Percentiles rank a stretch among this genome's conserved stretches.
phyloP scores from a whole-genome alignment of 306 rosid genomes.

The Psophocarpus tetragonolobus region DNA sequence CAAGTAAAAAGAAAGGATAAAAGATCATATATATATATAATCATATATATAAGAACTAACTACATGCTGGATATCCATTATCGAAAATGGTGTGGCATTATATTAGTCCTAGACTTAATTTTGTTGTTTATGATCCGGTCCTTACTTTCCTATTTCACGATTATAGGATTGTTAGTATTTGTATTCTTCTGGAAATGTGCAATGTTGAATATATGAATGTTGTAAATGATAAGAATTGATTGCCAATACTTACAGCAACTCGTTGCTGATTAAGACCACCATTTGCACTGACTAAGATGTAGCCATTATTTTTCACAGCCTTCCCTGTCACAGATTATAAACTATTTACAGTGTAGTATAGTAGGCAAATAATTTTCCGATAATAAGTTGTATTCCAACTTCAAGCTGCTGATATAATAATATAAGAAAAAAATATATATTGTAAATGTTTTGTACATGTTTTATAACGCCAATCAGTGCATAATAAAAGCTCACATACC shows the following conservation, averaged over 20 bases:
- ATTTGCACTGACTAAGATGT: constrained; percentile 85
- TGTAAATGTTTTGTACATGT: not conserved
- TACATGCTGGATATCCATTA: not conserved
- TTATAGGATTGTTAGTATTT: not conserved
- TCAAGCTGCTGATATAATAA: not conserved
- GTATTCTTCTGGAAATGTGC: not conserved
- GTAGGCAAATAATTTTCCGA: not conserved
- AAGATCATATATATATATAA: not conserved
- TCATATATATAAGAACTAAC: not conserved
- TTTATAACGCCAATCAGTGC: not conserved
- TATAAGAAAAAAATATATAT: not conserved
- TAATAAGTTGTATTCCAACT: not conserved
- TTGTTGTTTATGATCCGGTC: not conserved
- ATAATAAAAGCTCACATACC: constrained; percentile 44
- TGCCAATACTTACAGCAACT: constrained; percentile 78
- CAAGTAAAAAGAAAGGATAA: constrained; percentile 1
- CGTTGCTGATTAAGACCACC: constrained; percentile 99
- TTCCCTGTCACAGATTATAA: constrained; percentile 56
- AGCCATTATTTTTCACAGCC: constrained; percentile 61
- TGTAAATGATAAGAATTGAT: constrained; percentile 1
- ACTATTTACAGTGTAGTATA: not conserved
- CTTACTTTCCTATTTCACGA: not conserved
- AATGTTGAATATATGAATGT: constrained; percentile 20
- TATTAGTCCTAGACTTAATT: not conserved
- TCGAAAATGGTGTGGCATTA: not conserved